Percentiles rank a stretch among this genome's conserved stretches.
phyloP scores from a whole-genome alignment of 73 alveolate species.

The Stentor roeselii region DNA sequence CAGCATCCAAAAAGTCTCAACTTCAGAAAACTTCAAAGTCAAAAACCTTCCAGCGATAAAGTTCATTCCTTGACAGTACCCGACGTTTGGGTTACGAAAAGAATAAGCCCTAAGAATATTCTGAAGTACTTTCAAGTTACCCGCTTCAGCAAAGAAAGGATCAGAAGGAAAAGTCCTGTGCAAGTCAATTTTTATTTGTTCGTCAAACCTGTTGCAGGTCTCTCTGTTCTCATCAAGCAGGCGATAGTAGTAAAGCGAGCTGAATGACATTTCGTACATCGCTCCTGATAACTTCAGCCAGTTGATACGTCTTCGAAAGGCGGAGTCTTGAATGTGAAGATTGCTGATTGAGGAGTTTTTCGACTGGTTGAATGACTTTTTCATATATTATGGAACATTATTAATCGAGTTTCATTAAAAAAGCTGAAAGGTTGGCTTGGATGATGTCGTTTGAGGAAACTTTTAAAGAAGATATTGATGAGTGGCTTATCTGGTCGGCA shows the following conservation, averaged over 20 bases:
- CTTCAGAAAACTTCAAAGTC: slow-evolving; percentile 62
- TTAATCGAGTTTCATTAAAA: neutral
- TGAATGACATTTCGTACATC: too few relatives aligned
- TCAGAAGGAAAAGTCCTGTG: slow-evolving; percentile 72
- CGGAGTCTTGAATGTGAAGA: too few relatives aligned
- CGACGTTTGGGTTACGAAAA: slow-evolving; percentile 82
- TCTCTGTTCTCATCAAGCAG: too few relatives aligned
- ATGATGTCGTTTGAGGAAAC: neutral
- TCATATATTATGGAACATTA: too few relatives aligned
- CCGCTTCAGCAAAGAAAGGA: slow-evolving; percentile 40
- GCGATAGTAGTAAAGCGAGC: too few relatives aligned
- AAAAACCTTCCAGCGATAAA: slow-evolving; percentile 78
- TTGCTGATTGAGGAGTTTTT: neutral
- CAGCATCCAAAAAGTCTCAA: slow-evolving; percentile 87
- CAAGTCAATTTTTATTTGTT: too few relatives aligned
- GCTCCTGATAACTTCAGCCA: too few relatives aligned
- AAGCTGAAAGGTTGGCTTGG: neutral
- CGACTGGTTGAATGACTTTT: neutral
- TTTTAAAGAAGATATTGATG: neutral
- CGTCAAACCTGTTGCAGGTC: too few relatives aligned
- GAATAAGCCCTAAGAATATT: slow-evolving; percentile 68
- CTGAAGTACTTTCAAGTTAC: slow-evolving; percentile 49
- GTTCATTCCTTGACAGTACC: slow-evolving; percentile 91
- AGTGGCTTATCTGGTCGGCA: neutral
- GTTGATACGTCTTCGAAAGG: too few relatives aligned